These are phyloP conservation scores for Pythium aphanidermatum DNA, from an alignment of 352 stramenopile genomes.

Conservation along the genomic window DNA sequence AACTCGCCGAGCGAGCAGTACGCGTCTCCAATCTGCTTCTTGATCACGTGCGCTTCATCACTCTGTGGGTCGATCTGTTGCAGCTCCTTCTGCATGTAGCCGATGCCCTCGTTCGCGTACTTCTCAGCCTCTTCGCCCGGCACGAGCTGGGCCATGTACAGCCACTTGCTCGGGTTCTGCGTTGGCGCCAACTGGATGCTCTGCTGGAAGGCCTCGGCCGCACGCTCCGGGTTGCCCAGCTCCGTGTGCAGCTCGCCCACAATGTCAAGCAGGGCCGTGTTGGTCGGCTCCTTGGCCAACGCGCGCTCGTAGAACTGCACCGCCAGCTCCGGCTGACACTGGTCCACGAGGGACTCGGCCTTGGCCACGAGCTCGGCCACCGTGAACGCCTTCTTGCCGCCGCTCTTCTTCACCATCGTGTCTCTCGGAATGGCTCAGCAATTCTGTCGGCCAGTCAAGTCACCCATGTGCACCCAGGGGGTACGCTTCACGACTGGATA, in stretches of 20 bases:
- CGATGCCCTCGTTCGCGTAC: slow-evolving; percentile 67
- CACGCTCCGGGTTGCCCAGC: slow-evolving; percentile 73
- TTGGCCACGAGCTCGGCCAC: slow-evolving; percentile 75
- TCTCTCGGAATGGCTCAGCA: neutral
- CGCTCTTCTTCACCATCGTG: slow-evolving; percentile 27
- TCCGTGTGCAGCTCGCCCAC: slow-evolving; percentile 81
- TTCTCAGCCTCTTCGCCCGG: slow-evolving; percentile 63
- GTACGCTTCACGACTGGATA: neutral
- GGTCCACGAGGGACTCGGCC: slow-evolving; percentile 76
- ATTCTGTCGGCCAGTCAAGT: slow-evolving; percentile 4
- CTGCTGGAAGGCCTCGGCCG: slow-evolving; percentile 61
- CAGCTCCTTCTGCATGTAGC: slow-evolving; percentile 56
- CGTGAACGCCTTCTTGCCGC: slow-evolving; percentile 34
- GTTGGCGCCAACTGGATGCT: slow-evolving; percentile 58
- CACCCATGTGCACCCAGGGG: neutral
- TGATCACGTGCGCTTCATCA: slow-evolving; percentile 52
- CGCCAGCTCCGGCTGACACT: slow-evolving; percentile 78
- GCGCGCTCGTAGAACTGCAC: slow-evolving; percentile 83
- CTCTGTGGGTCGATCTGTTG: slow-evolving; percentile 28
- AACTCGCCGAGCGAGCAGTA: slow-evolving; percentile 95
- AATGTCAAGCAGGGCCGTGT: slow-evolving; percentile 64
- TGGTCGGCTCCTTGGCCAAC: slow-evolving; percentile 57
- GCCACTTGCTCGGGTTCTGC: slow-evolving; percentile 77
- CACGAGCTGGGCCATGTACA: slow-evolving; percentile 81
- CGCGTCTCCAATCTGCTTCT: slow-evolving; percentile 91